Conservation (phyloP, 2,329 filamentous ascomycete species). For the Cadophora malorum region DNA sequence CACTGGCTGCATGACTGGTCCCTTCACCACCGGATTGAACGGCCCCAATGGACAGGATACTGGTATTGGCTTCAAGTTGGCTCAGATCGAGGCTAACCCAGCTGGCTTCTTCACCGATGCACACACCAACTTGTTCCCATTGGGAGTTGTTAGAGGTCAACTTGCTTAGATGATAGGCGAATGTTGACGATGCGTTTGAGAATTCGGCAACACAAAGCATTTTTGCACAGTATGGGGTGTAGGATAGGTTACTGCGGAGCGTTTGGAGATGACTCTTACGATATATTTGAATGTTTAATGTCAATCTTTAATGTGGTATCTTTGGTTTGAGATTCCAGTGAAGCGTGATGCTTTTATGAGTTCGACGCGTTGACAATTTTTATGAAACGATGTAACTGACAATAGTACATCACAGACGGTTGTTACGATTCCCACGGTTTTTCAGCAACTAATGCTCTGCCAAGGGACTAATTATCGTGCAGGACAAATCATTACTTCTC, state of each 20-base stretch:
- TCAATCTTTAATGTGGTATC: not conserved
- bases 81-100: conserved; percentile 55
- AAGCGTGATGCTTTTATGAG: not conserved
- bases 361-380: too few relatives aligned
- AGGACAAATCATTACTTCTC: not conserved
- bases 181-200: not conserved
- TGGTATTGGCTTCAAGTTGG: conserved; percentile 53
- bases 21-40: conserved; percentile 52
- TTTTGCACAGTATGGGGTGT: not conserved
- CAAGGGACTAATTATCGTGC: not conserved
- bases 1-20: conserved; percentile 46
- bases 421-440: too few relatives aligned
- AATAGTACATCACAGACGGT: too few relatives aligned
- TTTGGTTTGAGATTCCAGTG: not conserved
- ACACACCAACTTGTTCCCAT: conserved; percentile 51
- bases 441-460: too few relatives aligned
- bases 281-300: conserved; percentile 2
- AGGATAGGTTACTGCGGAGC: not conserved
- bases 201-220: not conserved
- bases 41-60: conserved; percentile 52
- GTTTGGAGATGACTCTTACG: not conserved
- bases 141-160: conserved; percentile 57
- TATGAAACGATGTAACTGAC: too few relatives aligned
- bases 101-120: conserved; percentile 56
- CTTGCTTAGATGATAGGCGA: conserved; percentile 37